Base-by-base conservation (phyloP, 1,284 basidiomycete species). In the Trichosporon faecale region DNA sequence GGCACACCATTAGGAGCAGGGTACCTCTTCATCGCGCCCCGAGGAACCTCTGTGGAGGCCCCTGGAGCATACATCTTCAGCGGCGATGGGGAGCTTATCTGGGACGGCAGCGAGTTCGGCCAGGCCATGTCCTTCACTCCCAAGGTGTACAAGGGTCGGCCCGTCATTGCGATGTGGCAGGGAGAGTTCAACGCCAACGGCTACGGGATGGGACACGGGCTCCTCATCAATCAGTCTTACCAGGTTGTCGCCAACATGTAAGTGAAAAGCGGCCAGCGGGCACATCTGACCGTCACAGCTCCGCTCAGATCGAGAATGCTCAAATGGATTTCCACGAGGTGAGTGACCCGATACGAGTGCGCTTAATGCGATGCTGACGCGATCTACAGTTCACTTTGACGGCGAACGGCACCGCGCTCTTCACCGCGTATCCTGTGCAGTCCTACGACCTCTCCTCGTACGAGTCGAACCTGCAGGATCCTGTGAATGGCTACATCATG, bases 361-460 rank as follows among this genome's bases (percentile, higher is more conserved):
- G 49, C n/a, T 44, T 44, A 8, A 44, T 3, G 8, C 23, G 21
- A 21, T 52, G 16, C 64, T 68, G 44, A 69, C 25, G 2, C 40
- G 35, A 23, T 33, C 5, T 8, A 71, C n/a, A 79, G 74, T 78
- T 77, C 68, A 68, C 71, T 11, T 74, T 82, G 70, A 80, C 80
- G 2, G 31, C 70, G 9, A 75, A 80, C 66, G 70, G 77, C 68
- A 80, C 80, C 12, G 82, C 80, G 1, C 69, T 83, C 11, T 65
- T 79, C 55, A 74, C 76, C 1, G 69, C 73, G 14, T 83, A 82
- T 71, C 66, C 65, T 3, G 63, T 67, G 0, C 64, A 72, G n/a
- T 57, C 74, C 16, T 66, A 73, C 65, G 74, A 82, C 64, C 68
- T 82, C 2, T 66, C 75, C 1, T 61, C 63, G 7, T 61, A 16